Conservation (phyloP, 495 filamentous ascomycete species). For the Penicillium antarcticum region DNA sequence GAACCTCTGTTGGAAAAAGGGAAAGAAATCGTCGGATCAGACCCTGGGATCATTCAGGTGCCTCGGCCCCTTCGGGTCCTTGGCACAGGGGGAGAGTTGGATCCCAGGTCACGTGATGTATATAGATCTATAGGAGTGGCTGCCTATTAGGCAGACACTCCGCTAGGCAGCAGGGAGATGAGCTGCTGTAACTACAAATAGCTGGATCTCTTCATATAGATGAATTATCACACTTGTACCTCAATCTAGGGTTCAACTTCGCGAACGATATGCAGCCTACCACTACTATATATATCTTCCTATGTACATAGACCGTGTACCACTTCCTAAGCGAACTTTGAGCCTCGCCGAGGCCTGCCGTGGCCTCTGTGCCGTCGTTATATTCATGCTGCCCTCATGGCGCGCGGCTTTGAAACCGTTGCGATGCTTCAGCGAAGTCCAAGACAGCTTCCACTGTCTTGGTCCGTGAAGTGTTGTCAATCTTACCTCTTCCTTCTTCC, state of each 20-base stretch:
- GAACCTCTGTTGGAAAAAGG: no score
- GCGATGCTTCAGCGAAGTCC: conserved; percentile 24
- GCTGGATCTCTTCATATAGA: conserved; percentile 3
- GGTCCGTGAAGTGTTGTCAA: conserved; percentile 7
- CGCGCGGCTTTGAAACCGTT: conserved; percentile 23
- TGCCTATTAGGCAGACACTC: background rate
- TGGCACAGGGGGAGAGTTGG: background rate
- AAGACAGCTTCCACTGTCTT: conserved; percentile 19
- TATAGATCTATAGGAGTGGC: conserved; percentile 5
- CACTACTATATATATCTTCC: conserved; percentile 4
- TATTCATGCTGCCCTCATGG: conserved; percentile 18
- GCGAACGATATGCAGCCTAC: background rate
- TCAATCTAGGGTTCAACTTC: background rate
- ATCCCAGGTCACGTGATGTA: conserved; percentile 6
- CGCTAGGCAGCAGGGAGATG: conserved; percentile 5
- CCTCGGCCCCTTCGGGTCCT: no score
- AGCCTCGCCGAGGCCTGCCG: conserved; percentile 18
- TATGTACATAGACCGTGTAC: conserved; percentile 9
- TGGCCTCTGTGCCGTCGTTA: conserved; percentile 14
- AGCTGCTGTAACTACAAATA: conserved; percentile 5
- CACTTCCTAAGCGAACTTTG: conserved; percentile 15
- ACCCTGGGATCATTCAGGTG: no score
- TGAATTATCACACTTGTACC: conserved; percentile 5
- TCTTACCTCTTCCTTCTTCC: conserved; percentile 17
- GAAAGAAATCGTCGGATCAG: no score